phyloP scores from a whole-genome alignment of 768 basidiomycete species.

The Suillus luteus region DNA sequence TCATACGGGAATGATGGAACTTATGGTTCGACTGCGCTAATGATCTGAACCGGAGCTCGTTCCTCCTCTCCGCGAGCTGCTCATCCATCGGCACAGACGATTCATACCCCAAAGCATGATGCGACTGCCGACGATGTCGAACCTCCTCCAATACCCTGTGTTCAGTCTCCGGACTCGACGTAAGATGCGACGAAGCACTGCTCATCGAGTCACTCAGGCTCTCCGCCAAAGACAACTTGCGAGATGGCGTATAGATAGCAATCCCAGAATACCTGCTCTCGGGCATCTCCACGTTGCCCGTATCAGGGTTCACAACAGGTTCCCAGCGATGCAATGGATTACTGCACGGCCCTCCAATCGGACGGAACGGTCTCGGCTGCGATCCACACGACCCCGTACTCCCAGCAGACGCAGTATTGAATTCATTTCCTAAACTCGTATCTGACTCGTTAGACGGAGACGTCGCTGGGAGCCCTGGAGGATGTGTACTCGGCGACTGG shows the following conservation, averaged over 20 bases:
- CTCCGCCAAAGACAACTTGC: constrained; percentile 7
- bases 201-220: constrained; percentile 26
- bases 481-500: constrained; percentile 42
- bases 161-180: constrained; percentile 12
- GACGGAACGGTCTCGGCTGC: background rate
- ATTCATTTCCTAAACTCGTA: background rate
- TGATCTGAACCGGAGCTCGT: constrained; percentile 71
- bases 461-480: constrained; percentile 26
- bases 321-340: background rate
- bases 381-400: background rate
- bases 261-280: constrained; percentile 25
- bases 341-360: background rate
- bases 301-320: background rate
- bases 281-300: constrained; percentile 32
- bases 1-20: constrained; percentile 69
- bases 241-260: constrained; percentile 40
- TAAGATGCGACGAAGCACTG: constrained; percentile 34
- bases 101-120: constrained; percentile 35
- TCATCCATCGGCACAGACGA: constrained; percentile 43
- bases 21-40: constrained; percentile 54
- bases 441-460: constrained; percentile 15
- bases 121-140: background rate
- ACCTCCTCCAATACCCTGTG: constrained; percentile 5
- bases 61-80: constrained; percentile 42
- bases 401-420: background rate